Evolutionary conservation across 2,329 filamentous ascomycete genomes (phyloP), one percentile per base, ranked within the genome.

Genomic region (Penicillium fuscoglaucum): DNA sequence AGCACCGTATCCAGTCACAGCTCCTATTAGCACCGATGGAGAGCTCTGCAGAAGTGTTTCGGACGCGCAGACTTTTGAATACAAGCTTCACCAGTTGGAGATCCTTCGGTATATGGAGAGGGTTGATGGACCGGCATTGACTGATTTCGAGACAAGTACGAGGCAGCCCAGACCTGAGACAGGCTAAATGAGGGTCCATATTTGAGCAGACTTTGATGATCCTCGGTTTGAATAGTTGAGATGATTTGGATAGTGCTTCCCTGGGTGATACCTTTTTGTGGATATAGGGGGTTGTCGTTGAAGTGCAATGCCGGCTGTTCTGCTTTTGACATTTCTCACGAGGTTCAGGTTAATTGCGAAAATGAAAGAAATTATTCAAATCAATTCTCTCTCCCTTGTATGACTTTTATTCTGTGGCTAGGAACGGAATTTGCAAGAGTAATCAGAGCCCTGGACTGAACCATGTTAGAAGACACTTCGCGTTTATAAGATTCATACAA

Each of bases 31-130:
- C 13, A 26, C 37, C 13, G 43, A 54, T 15, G 29, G 26, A 4
- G 55, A 58, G 15, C 50, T 58, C 6, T 43, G 37, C 17, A 40
- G 44, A 19, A 54, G 28, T 2, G 55, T 58, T 6, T 35, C 55
- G 1, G 55, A 58, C 37, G 50, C 55, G 17, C 55, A 54, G 44
- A 54, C 50, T 3, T 47, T 58, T n/a, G 55, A 58, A n/a, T 47
- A 48, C 29, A 53, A 45, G 19, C 55, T 58, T 54, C 55, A 58
- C 29, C 50, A 58, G 24, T 37, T 58, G 44, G 55, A 58, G 29
- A 9, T 58, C 6, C 35, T 58, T 41, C 44, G 55, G 35, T 48
- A 35, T 31, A 43, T 58, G 50, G 50, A 53, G 19, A 47, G 50
- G 24, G 21, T 28, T 43, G 55, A 58, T 15, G 37, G 19, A 12